Percentiles rank a stretch among this genome's conserved stretches.
These are phyloP conservation scores for Thielaviopsis cerberus DNA, from an alignment of 2,329 filamentous ascomycete genomes.

Conservation along the genomic window DNA sequence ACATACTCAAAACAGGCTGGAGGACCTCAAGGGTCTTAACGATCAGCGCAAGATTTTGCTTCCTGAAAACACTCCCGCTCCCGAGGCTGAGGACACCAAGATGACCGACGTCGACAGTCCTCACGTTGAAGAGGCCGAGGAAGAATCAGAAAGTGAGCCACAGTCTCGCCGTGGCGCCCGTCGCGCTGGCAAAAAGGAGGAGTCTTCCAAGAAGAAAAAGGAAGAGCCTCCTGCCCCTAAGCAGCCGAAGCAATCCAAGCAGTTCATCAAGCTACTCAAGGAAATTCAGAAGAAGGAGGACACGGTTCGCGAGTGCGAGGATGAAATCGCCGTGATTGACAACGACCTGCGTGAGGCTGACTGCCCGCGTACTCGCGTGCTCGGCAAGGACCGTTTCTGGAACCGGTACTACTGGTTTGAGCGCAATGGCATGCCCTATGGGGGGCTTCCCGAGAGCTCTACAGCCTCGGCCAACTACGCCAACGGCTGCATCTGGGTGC, in stretches of 20 bases:
- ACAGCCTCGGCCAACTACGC: conserved; percentile 76
- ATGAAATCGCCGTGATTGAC: conserved; percentile 67
- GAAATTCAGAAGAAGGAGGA: conserved; percentile 79
- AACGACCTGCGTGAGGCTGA: conserved; percentile 88
- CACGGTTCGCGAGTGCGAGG: conserved; percentile 62
- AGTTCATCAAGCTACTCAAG: conserved; percentile 71
- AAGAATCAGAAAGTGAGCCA: conserved; percentile 53
- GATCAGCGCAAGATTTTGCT: conserved; percentile 55
- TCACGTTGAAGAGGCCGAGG: conserved; percentile 23
- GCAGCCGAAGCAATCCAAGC: conserved; percentile 62
- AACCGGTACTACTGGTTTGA: conserved; percentile 99
- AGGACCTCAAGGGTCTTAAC: conserved; percentile 52
- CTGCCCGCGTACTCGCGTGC: conserved; percentile 70
- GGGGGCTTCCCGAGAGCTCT: conserved; percentile 69
- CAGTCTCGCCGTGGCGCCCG: conserved; percentile 18
- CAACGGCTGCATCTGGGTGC: conserved; percentile 89
- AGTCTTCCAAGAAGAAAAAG: conserved; percentile 53
- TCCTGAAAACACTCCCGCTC: conserved; percentile 48
- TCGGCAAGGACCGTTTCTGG: conserved; percentile 93
- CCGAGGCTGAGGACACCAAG: conserved; percentile 38
- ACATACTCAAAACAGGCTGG: conserved; percentile 31
- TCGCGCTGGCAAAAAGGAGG: conserved; percentile 22
- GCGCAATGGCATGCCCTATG: conserved; percentile 93
- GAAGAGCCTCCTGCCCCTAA: conserved; percentile 46
- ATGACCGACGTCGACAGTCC: conserved; percentile 48